Conservation (phyloP, 495 filamentous ascomycete species). For the Penicillium tannophilum region DNA sequence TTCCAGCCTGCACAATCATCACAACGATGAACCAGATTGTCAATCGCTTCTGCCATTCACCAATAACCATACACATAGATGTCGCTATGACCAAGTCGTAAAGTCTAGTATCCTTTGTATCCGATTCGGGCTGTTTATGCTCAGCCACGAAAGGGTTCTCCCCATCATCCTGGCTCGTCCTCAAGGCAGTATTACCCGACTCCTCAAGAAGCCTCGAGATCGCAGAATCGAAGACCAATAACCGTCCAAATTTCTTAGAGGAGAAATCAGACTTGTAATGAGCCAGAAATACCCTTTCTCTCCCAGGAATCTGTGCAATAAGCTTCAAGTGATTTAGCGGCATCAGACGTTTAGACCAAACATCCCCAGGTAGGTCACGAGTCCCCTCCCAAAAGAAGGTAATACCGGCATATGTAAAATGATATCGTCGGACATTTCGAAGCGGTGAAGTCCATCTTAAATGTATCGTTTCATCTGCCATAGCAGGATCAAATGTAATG, state of each 20-base stretch:
- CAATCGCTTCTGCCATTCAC: constrained; percentile 23
- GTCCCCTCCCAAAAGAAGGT: constrained; percentile 23
- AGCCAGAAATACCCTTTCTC: constrained; percentile 4
- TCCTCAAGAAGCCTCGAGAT: constrained; percentile 13
- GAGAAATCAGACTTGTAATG: constrained; percentile 11
- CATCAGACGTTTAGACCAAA: constrained; percentile 12
- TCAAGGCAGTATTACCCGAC: background rate
- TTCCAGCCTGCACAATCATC: background rate
- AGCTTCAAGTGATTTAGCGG: constrained; percentile 22
- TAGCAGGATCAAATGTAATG: background rate
- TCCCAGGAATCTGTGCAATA: constrained; percentile 5
- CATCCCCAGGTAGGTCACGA: constrained; percentile 4
- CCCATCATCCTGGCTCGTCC: background rate
- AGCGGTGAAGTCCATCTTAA: constrained; percentile 18
- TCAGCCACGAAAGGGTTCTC: too few relatives aligned
- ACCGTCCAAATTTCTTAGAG: constrained; percentile 9
- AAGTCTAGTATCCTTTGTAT: constrained; percentile 4
- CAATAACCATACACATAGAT: constrained; percentile 13
- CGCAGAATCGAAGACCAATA: constrained; percentile 17
- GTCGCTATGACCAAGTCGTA: constrained; percentile 20
- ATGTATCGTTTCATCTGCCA: constrained; percentile 13
- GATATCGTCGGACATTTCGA: constrained; percentile 7
- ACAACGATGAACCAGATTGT: constrained; percentile 7
- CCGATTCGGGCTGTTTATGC: background rate
- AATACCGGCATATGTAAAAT: constrained; percentile 15